Evolutionary conservation across 2,329 filamentous ascomycete genomes (phyloP), one percentile per base, ranked within the genome.

Genomic region (Penicillium verrucosum): DNA sequence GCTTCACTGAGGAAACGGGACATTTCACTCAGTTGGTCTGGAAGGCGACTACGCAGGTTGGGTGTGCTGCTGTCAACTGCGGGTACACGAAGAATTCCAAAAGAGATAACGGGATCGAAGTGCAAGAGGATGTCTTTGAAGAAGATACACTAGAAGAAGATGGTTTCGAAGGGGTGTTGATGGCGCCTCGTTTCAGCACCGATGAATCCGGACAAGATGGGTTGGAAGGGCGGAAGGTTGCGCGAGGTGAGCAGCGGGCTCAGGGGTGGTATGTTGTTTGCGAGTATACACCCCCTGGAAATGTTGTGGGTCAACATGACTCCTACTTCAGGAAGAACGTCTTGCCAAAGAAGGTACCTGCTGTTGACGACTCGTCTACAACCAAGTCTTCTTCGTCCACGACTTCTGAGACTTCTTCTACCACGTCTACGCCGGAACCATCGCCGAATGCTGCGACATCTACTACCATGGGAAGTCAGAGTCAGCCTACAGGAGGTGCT

Each of bases 1-100:
- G 80, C 0, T 90, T 88, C 65, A 75, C 67, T 9, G 77, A 85
- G 61, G 70, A 74, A 34, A 89, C 87, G 18, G 88, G 87, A 0
- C 87, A 90, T 69, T 90, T 90, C 64, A 88, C 87, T 1, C 87
- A 90, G 76, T 71, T 90, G 7, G 87, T 90, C 6, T 90, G 88
- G 88, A 84, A 81, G 70, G 71, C 76, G 25, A 89, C 85, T 1
- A 84, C 75, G 7, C 75, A 78, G 34, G 81, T 88, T 0, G 85
- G 86, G 0, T 90, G 82, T 61, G 82, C 71, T 27, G 71, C 72
- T 40, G 67, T 72, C 16, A 64, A 76, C 60, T 82, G 80, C 56
- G 70, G 74, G 45, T 74, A 72, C 50, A 58, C 56, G 7, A 51
- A 49, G 25, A 25, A 74, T 61, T 60, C 14, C 4, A 57, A 52